Conservation (phyloP, 148 eudicot genomes). For the Dysphania ambrosioides region DNA sequence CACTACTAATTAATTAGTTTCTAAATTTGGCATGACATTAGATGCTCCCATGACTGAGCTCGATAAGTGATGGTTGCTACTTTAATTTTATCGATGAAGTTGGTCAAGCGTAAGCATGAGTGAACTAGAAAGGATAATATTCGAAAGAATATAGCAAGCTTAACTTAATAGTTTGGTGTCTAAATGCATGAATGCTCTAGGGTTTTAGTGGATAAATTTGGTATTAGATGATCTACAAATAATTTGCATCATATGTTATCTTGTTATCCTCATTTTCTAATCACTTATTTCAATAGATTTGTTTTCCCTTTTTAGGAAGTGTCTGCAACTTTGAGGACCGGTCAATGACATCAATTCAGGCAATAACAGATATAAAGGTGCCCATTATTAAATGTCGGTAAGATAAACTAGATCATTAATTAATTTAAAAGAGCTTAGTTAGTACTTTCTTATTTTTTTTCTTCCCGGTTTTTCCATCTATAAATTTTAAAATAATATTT, state of each 20-base stretch:
- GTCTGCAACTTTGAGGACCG: neutral
- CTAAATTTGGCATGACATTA: neutral
- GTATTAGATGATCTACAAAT: conserved; percentile 6
- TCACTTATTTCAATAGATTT: neutral
- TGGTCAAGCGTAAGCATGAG: conserved; percentile 24
- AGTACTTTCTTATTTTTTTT: no score
- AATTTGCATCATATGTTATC: conserved; percentile 7
- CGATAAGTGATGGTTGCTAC: neutral
- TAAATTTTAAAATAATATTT: no score
- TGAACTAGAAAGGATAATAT: conserved; percentile 15
- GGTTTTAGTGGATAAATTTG: conserved; percentile 17
- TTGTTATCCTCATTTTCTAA: neutral
- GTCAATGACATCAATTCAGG: neutral
- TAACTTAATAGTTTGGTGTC: neutral
- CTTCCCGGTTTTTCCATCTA: no score
- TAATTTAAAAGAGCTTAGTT: no score
- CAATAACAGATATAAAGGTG: conserved; percentile 7
- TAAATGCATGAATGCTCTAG: conserved; percentile 11
- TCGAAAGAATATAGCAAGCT: neutral
- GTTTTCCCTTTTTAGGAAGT: neutral
- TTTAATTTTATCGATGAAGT: conserved; percentile 11
- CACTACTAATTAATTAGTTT: neutral
- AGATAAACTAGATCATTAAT: neutral
- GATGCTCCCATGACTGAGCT: neutral
- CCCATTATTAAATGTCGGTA: no score